These are phyloP conservation scores for Drechslerella dactyloides DNA, from an alignment of 2,329 filamentous ascomycete genomes.

Conservation along the genomic window DNA sequence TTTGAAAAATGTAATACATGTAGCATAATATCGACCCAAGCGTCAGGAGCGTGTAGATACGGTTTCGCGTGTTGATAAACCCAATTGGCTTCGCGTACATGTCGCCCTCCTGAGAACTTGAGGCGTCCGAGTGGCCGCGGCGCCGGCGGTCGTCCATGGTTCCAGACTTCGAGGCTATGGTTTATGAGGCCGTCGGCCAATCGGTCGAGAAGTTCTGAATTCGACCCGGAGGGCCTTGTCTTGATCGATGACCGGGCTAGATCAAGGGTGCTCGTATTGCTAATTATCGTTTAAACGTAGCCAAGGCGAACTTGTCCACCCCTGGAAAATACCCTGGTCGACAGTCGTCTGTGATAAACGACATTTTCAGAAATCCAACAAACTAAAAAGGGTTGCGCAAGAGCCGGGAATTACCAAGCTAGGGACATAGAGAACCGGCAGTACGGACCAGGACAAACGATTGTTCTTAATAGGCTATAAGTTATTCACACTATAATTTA, in stretches of 20 bases:
- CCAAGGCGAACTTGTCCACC: too few relatives aligned
- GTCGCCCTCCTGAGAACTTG: slow-evolving; percentile 10
- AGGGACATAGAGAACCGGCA: too few relatives aligned
- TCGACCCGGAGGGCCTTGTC: not conserved
- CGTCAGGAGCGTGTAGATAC: slow-evolving; percentile 43
- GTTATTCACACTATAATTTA: too few relatives aligned
- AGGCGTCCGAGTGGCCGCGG: slow-evolving; percentile 10
- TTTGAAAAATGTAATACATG: slow-evolving; percentile 41
- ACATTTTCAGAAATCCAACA: too few relatives aligned
- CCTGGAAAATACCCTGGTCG: too few relatives aligned
- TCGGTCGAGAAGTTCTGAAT: not conserved
- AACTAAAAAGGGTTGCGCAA: too few relatives aligned
- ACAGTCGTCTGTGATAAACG: too few relatives aligned
- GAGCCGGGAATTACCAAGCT: too few relatives aligned
- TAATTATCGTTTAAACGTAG: too few relatives aligned
- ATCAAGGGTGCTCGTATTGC: too few relatives aligned
- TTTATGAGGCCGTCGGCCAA: not conserved
- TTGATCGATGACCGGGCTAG: not conserved
- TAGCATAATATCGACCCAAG: slow-evolving; percentile 47
- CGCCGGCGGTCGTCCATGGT: slow-evolving; percentile 19
- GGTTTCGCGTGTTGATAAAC: slow-evolving; percentile 41
- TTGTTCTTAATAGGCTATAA: too few relatives aligned
- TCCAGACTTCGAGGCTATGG: not conserved
- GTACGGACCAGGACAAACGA: too few relatives aligned
- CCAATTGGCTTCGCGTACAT: slow-evolving; percentile 14